Percentiles rank a stretch among this genome's conserved stretches.
Evolutionary conservation across 2,329 filamentous ascomycete species (phyloP).

Genomic region (Trichophyton benhamiae): DNA sequence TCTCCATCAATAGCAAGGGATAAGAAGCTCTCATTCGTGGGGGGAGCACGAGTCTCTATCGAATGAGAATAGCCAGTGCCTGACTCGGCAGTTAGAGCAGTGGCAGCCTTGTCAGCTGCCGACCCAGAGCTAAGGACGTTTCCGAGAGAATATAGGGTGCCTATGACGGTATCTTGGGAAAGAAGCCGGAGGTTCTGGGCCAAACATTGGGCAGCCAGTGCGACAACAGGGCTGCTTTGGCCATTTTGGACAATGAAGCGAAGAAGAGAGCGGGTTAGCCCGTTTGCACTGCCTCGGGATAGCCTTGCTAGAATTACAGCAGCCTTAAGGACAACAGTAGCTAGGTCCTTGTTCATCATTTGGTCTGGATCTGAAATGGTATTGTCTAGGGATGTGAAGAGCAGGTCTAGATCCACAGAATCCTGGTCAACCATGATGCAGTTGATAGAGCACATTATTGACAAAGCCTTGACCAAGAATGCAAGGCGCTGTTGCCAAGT

Average conservation of each 20-base stretch:
- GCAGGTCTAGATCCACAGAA: constrained; percentile 61
- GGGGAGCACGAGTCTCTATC: constrained; percentile 28
- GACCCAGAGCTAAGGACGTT: constrained; percentile 75
- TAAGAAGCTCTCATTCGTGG: constrained; percentile 34
- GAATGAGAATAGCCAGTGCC: constrained; percentile 38
- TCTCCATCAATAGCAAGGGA: constrained; percentile 64
- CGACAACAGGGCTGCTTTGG: constrained; percentile 55
- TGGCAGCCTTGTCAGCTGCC: constrained; percentile 34
- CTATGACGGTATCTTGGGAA: constrained; percentile 87
- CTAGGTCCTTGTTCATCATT: constrained; percentile 68
- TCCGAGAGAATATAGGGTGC: constrained; percentile 88
- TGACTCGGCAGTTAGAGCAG: constrained; percentile 15
- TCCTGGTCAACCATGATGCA: constrained; percentile 74
- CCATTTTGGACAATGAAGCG: constrained; percentile 78
- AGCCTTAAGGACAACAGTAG: constrained; percentile 64
- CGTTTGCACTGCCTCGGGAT: constrained; percentile 59
- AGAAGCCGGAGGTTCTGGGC: constrained; percentile 69
- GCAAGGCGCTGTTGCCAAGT: constrained; percentile 77
- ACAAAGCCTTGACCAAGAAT: constrained; percentile 71
- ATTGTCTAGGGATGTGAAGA: constrained; percentile 78
- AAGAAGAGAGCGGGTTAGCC: constrained; percentile 65
- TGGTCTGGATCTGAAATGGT: constrained; percentile 66
- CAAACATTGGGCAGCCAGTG: constrained; percentile 69
- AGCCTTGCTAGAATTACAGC: constrained; percentile 71
- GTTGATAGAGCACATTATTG: constrained; percentile 71